Percentiles rank a stretch among this genome's conserved stretches.
Conservation (phyloP, 225 moss, liverwort and hornwort genomes). For the Bryum argenteum region DNA sequence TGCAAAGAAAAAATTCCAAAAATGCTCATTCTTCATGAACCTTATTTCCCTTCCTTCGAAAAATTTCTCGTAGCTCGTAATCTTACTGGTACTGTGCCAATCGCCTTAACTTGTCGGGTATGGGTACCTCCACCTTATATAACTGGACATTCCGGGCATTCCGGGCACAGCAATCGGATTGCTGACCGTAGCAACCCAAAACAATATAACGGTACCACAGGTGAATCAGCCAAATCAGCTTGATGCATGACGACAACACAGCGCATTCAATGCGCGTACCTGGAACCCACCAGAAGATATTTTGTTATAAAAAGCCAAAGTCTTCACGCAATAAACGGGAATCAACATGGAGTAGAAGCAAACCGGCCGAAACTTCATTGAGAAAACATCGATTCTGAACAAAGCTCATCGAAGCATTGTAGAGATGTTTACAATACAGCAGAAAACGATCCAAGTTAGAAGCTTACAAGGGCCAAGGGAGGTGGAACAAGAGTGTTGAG, state of each 20-base stretch:
- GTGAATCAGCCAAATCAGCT: constrained; percentile 61
- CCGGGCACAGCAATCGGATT: no score
- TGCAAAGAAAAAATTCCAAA: no score
- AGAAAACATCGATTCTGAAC: neutral
- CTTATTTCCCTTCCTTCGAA: no score
- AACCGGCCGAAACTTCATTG: neutral
- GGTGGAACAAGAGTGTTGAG: constrained; percentile 54
- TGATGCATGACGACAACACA: constrained; percentile 71
- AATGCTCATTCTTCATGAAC: no score
- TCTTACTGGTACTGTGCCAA: no score
- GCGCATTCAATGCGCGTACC: constrained; percentile 82
- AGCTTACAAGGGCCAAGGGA: constrained; percentile 59
- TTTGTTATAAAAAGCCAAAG: constrained; percentile 7
- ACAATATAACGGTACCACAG: constrained; percentile 50
- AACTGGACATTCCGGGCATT: no score
- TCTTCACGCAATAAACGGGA: neutral
- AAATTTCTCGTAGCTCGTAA: no score
- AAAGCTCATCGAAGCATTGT: neutral
- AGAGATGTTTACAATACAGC: neutral
- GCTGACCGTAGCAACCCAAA: no score
- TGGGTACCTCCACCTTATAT: no score
- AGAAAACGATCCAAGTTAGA: neutral
- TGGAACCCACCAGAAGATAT: constrained; percentile 43
- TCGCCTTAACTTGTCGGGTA: no score
- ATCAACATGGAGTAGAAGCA: constrained; percentile 5